Evolutionary conservation across 192 early-diverging fungal genomes (phyloP), one percentile per base, ranked within the genome.

Genomic region (Rhizophagus clarus): DNA sequence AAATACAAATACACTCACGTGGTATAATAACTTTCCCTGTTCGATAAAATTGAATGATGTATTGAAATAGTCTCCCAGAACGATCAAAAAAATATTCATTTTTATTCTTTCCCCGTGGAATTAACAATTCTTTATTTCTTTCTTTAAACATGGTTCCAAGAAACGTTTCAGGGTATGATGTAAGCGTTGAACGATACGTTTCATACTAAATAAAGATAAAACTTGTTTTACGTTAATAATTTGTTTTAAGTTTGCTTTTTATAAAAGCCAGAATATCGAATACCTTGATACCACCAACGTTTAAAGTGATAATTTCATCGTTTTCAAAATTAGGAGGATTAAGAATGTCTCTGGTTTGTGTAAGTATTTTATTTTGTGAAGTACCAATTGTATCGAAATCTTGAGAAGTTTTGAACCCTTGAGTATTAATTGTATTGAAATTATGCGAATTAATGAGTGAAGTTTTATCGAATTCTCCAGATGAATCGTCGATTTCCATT

Each of bases 1-100:
- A 42, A 12, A 45, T 45, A n/a, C 5, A 45, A 11, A 45, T 0
- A 45, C 42, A 45, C 11, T 45, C 11, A 45, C 37, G 42, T 45
- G 10, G 37, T 24, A 45, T n/a, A 47, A n/a, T n/a, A 15, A 75
- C 7, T 61, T 56, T 56, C 62, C 73, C 73, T n/a, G 73, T 75
- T 40, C 73, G 56, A 75, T 75, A 75, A 75, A 37, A 75, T 75
- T 75, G 51, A 20, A 75, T 75, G 10, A 75, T 42, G 37, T 75
- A 75, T 37, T 61, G 60, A 75, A 75, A 75, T 32, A 61, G 9
- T 60, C 40, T 10, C 12, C 73, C 73, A 2, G 28, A 61, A 31
- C 73, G 47, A 14, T 75, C 73, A 56, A 75, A 75, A 9, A 75
- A 75, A 56, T 75, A 75, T 75, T 75, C 73, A 37, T 75, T 75